phyloP scores from a whole-genome alignment of 2,329 filamentous ascomycete species.

The Ceratocystis lukuohia region DNA sequence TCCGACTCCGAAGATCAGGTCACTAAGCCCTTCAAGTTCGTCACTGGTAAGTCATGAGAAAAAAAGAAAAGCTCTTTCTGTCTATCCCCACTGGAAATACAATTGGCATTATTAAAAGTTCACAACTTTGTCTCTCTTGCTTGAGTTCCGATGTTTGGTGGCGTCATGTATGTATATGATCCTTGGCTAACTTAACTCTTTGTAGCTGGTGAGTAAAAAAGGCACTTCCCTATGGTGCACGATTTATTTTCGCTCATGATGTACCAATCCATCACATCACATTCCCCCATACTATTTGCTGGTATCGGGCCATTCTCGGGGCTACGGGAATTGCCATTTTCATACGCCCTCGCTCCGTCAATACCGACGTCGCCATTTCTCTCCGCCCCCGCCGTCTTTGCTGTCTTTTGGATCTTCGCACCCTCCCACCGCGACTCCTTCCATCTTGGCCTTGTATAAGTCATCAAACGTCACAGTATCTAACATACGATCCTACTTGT shows the following conservation, averaged over 20 bases:
- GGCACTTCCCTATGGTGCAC: neutral
- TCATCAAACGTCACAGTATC: neutral
- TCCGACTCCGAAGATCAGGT: constrained; percentile 67
- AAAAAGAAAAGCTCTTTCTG: constrained; percentile 19
- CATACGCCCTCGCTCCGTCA: neutral
- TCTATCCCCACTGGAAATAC: neutral
- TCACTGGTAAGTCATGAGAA: constrained; percentile 62
- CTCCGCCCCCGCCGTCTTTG: neutral
- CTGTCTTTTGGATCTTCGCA: neutral
- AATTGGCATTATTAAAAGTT: too few species aligned
- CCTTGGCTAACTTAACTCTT: constrained; percentile 31
- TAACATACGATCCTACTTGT: constrained; percentile 12
- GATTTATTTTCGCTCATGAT: neutral
- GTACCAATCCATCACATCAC: neutral
- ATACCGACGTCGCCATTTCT: neutral
- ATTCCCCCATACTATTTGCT: neutral
- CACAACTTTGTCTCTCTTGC: neutral
- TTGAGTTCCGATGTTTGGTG: constrained; percentile 19
- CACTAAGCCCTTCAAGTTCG: constrained; percentile 99
- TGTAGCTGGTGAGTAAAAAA: constrained; percentile 33
- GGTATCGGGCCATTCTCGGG: constrained; percentile 1
- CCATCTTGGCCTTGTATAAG: neutral
- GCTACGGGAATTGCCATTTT: neutral
- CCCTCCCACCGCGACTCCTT: neutral
- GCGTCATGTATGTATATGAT: constrained; percentile 25